Evolutionary conservation across 169 alveolate genomes (phyloP).

Genomic region (Eimeria necatrix): DNA sequence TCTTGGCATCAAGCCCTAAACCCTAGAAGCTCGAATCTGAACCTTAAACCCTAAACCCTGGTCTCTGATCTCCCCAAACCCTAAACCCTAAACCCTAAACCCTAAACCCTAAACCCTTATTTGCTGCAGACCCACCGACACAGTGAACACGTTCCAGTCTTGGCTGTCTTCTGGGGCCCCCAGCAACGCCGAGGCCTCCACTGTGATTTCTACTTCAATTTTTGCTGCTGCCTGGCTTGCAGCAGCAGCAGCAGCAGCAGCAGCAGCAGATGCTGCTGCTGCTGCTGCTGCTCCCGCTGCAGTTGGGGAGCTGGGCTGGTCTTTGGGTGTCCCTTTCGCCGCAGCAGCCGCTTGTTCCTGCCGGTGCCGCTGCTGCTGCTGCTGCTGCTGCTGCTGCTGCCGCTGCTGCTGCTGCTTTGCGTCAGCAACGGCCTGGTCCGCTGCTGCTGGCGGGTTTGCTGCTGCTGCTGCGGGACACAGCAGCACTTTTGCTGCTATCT

Average conservation of each 20-base stretch:
- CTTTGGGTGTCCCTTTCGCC: no score
- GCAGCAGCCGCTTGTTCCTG: not conserved
- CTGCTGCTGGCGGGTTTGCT: not conserved
- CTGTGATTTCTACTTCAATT: not conserved
- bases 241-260: conserved; percentile 14
- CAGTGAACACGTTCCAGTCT: conserved; percentile 72
- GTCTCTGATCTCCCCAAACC: no score
- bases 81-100: conserved; percentile 16
- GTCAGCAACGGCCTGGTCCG: no score
- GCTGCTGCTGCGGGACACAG: not conserved
- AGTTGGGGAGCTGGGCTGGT: no score
- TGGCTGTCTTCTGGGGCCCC: conserved; percentile 64
- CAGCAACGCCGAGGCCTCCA: not conserved
- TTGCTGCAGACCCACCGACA: not conserved
- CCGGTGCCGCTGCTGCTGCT: conserved; percentile 24
- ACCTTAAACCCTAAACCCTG: conserved; percentile 10
- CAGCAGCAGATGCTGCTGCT: not conserved
- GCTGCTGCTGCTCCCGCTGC: conserved; percentile 27
- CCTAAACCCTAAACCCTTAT: not conserved
- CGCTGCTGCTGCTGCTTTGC: no score
- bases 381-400: not conserved
- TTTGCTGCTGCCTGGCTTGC: not conserved
- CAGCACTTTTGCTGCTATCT: not conserved
- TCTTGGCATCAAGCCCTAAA: no score
- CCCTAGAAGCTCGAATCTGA: not conserved